These are phyloP conservation scores for Ophioceras dolichostomum DNA, from an alignment of 2,329 filamentous ascomycete genomes.

Conservation along the genomic window DNA sequence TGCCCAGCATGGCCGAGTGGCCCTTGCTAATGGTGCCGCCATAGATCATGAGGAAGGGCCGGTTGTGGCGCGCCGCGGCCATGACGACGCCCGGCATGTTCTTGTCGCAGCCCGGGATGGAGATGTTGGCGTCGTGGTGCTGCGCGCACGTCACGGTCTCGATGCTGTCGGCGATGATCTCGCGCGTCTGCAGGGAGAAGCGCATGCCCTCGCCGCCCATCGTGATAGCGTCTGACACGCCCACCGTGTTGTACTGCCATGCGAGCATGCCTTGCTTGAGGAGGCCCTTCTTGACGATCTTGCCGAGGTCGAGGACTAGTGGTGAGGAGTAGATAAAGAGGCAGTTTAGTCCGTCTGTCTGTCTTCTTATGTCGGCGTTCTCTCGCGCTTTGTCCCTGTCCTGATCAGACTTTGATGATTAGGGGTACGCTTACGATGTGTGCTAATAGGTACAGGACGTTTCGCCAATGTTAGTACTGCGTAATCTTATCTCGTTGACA, in stretches of 20 bases:
- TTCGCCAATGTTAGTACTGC: constrained; percentile 1
- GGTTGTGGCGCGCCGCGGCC: constrained; percentile 89
- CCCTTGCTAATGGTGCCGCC: constrained; percentile 87
- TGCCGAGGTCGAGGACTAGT: constrained; percentile 73
- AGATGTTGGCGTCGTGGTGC: constrained; percentile 97
- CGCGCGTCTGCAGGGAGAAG: constrained; percentile 85
- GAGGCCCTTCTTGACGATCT: constrained; percentile 73
- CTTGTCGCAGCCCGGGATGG: constrained; percentile 96
- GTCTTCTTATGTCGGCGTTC: no score
- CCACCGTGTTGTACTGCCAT: constrained; percentile 91
- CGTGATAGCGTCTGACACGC: constrained; percentile 82
- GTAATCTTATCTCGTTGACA: no score
- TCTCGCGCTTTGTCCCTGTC: no score
- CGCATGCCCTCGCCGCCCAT: constrained; percentile 76
- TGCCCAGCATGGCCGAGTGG: constrained; percentile 63
- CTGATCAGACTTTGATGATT: no score
- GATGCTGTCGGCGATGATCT: constrained; percentile 95
- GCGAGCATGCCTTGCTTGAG: constrained; percentile 77
- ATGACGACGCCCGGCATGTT: constrained; percentile 95
- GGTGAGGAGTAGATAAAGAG: constrained; percentile 5
- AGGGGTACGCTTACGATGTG: constrained; percentile 28
- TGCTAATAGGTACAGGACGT: constrained; percentile 21
- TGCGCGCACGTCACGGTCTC: constrained; percentile 98
- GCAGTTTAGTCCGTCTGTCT: no score
- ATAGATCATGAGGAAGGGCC: constrained; percentile 95